A percentile compares a stretch with the other conserved stretches of the same genome.
phyloP scores from a whole-genome alignment of 2,329 filamentous ascomycete species.

The Stagonosporopsis tanaceti region DNA sequence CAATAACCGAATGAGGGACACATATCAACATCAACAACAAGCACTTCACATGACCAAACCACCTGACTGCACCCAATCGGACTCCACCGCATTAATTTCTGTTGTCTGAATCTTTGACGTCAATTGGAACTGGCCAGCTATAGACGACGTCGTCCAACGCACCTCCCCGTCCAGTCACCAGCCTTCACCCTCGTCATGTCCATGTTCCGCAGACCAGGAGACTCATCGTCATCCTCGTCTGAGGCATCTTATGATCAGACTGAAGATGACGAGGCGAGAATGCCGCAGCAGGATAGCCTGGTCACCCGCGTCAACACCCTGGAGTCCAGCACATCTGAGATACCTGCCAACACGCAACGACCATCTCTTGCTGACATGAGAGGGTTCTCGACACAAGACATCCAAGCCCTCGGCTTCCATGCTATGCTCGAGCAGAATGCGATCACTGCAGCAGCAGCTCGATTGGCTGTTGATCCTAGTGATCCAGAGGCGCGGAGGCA shows the following conservation, averaged over 20 bases:
- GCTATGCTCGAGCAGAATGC: slow-evolving; percentile 57
- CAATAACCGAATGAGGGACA: slow-evolving; percentile 26
- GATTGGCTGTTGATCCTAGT: slow-evolving; percentile 41
- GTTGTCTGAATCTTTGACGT: neutral
- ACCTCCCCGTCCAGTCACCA: neutral
- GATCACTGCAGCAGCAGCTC: slow-evolving; percentile 49
- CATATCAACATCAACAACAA: slow-evolving; percentile 19
- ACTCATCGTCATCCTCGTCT: slow-evolving; percentile 41
- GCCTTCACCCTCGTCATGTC: slow-evolving; percentile 29
- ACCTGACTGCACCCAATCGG: neutral
- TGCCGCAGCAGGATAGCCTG: slow-evolving; percentile 26
- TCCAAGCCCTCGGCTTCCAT: slow-evolving; percentile 53
- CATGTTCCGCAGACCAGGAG: slow-evolving; percentile 46
- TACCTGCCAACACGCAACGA: slow-evolving; percentile 15
- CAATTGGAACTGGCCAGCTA: neutral
- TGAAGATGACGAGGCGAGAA: slow-evolving; percentile 30
- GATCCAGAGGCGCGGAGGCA: slow-evolving; percentile 50
- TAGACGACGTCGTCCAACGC: neutral
- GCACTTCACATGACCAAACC: neutral
- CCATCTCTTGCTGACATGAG: slow-evolving; percentile 26
- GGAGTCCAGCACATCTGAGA: slow-evolving; percentile 32
- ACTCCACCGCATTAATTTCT: neutral
- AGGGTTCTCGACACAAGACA: slow-evolving; percentile 35
- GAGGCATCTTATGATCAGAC: slow-evolving; percentile 29
- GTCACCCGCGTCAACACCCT: slow-evolving; percentile 43